Evolutionary conservation across 2,329 filamentous ascomycete species (phyloP), one percentile per base, ranked within the genome.

Genomic region (Ascochyta koolunga): DNA sequence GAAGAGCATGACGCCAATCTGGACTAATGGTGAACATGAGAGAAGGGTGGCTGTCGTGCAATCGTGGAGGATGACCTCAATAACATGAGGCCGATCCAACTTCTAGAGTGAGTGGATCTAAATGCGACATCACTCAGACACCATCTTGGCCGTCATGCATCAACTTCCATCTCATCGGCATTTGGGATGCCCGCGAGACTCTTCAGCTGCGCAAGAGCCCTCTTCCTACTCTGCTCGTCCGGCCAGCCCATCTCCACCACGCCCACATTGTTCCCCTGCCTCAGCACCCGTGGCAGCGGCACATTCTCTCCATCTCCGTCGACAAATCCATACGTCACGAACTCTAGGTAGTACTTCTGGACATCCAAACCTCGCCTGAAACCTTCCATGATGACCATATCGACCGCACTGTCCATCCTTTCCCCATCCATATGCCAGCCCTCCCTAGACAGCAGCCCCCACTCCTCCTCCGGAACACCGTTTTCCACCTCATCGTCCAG

Each of bases 321-420:
- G 24, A 87, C 75, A 66, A 82, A 82, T 0, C 89, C 89, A 78
- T 83, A 90, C 15, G 83, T 57, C 61, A 86, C 78, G 80, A 89
- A 86, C 52, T 81, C 76, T 13, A 80, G 62, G 40, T 86, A 77
- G 62, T 83, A 78, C 11, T 76, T 56, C 49, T 86, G 78, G n/a
- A 90, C 68, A 19, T 79, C 59, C 29, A 89, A 67, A 0, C 78
- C 69, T 15, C 88, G 76, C 15, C 79, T 74, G 0, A 81, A 70
- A 0, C 80, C 76, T 65, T 91, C 88, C 11, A 77, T 65, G 36
- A 84, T 73, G 8, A 74, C 45, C 58, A 71, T 56, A 45, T 72
- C 66, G 8, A 71, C 50, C 6, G 63, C 64, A 31, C 58, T 57
- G 13, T 62, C 51, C 19, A 90, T 72, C 27, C 87, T 73, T 70